Evolutionary conservation across 176 grass and related monocot genomes (phyloP).

Genomic region (Bothriochloa decipiens): DNA sequence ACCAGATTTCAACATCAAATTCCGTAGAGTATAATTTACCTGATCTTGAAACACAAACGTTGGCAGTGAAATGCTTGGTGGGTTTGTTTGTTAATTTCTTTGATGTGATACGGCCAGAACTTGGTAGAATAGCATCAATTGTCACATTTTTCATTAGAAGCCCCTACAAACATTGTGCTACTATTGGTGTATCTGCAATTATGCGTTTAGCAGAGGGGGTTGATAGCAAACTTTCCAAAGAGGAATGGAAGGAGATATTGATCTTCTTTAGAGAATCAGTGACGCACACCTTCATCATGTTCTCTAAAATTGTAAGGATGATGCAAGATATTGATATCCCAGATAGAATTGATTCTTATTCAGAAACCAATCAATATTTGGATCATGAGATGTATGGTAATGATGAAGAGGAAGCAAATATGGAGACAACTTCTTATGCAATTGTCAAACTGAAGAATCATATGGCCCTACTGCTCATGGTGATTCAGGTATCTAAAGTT

Average conservation of each 20-base stretch:
- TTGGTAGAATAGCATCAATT: slow-evolving; percentile 59
- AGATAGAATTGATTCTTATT: slow-evolving; percentile 74
- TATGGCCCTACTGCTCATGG: slow-evolving; percentile 60
- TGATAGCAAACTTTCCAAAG: slow-evolving; percentile 68
- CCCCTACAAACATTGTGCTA: slow-evolving; percentile 86
- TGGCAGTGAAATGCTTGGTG: slow-evolving; percentile 85
- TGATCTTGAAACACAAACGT: slow-evolving; percentile 65
- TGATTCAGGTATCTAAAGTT: slow-evolving; percentile 61
- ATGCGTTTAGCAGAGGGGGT: slow-evolving; percentile 67
- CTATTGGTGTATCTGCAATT: slow-evolving; percentile 70
- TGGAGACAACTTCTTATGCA: slow-evolving; percentile 78
- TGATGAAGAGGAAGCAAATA: slow-evolving; percentile 91
- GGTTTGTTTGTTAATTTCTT: slow-evolving; percentile 77
- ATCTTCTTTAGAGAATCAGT: slow-evolving; percentile 70
- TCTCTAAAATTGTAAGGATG: slow-evolving; percentile 74
- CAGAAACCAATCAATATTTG: slow-evolving; percentile 79
- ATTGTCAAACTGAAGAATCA: slow-evolving; percentile 82
- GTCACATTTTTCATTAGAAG: slow-evolving; percentile 75
- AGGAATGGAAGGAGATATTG: slow-evolving; percentile 84
- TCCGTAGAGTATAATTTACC: slow-evolving; percentile 57
- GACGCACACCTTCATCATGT: slow-evolving; percentile 47
- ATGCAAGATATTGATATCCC: slow-evolving; percentile 97
- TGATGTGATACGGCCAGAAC: slow-evolving; percentile 67
- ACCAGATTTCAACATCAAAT: slow-evolving; percentile 43
- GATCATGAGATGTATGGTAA: slow-evolving; percentile 72